Conservation (phyloP, 1,284 basidiomycete species). For the Cryptococcus sp. region DNA sequence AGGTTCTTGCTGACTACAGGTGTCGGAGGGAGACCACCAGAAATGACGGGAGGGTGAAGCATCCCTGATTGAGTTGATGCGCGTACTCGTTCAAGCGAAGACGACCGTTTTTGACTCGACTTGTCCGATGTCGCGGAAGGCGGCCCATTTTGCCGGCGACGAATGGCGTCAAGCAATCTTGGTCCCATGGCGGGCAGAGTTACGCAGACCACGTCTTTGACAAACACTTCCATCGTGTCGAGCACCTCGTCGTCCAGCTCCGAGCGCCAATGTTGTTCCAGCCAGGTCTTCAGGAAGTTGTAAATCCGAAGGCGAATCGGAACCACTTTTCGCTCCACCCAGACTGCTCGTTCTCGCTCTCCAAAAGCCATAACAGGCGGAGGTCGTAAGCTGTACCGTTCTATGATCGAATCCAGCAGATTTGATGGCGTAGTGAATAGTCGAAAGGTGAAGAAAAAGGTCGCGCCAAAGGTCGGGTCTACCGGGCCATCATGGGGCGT, state of each 20-base stretch:
- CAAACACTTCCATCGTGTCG: slow-evolving; percentile 52
- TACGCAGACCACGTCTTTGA: slow-evolving; percentile 37
- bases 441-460: slow-evolving; percentile 97
- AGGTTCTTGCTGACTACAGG: slow-evolving; percentile 84
- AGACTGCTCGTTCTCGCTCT: slow-evolving; percentile 66
- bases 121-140: slow-evolving; percentile 13
- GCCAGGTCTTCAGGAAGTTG: slow-evolving; percentile 90
- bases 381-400: slow-evolving; percentile 73
- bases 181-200: slow-evolving; percentile 48
- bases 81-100: slow-evolving; percentile 14
- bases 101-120: slow-evolving; percentile 5
- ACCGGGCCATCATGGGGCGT: slow-evolving; percentile 87
- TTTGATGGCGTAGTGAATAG: slow-evolving; percentile 79
- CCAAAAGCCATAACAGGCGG: slow-evolving; percentile 40
- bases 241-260: slow-evolving; percentile 60
- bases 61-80: slow-evolving; percentile 9
- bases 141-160: slow-evolving; percentile 23
- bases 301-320: slow-evolving; percentile 87
- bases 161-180: slow-evolving; percentile 41
- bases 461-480: slow-evolving; percentile 77
- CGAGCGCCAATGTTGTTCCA: slow-evolving; percentile 85
- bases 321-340: slow-evolving; percentile 82
- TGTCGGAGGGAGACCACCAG: slow-evolving; percentile 49
- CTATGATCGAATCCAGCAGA: slow-evolving; percentile 73
- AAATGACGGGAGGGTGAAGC: slow-evolving; percentile 13